phyloP scores from a whole-genome alignment of 164 flowering plant genomes.

The Buxus sempervirens region DNA sequence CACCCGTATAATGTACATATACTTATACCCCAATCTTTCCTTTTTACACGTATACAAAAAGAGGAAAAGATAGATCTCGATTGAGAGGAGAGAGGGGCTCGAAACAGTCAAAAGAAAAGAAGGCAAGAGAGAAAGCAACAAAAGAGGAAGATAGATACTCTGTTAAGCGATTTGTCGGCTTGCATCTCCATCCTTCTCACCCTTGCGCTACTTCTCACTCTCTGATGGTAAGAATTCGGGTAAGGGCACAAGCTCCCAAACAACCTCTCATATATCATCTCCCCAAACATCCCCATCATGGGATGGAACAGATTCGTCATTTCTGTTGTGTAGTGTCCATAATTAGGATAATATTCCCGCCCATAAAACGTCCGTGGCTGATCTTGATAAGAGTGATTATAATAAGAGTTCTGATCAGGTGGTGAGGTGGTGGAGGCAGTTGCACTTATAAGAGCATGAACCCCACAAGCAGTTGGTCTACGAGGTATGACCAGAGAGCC shows the following conservation, averaged over 20 bases:
- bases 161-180: slow-evolving; percentile 38
- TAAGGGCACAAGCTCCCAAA: slow-evolving; percentile 45
- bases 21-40: too few species aligned
- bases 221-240: slow-evolving; percentile 39
- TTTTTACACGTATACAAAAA: slow-evolving; percentile 8
- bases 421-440: slow-evolving; percentile 11
- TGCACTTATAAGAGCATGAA: neutral
- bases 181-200: slow-evolving; percentile 40
- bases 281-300: slow-evolving; percentile 42
- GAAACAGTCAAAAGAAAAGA: slow-evolving; percentile 33
- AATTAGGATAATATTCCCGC: slow-evolving; percentile 16
- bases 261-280: slow-evolving; percentile 50
- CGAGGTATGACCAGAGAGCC: slow-evolving; percentile 30
- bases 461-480: slow-evolving; percentile 43
- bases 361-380: neutral
- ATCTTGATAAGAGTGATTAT: slow-evolving; percentile 25
- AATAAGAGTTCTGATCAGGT: slow-evolving; percentile 28
- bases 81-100: neutral
- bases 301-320: slow-evolving; percentile 24
- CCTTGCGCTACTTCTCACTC: slow-evolving; percentile 32
- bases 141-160: slow-evolving; percentile 46
- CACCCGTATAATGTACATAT: too few species aligned
- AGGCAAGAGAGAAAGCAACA: slow-evolving; percentile 51
- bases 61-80: neutral
- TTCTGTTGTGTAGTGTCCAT: slow-evolving; percentile 7